These are phyloP conservation scores for Fusarium kyushuense DNA, from an alignment of 2,329 filamentous ascomycete species.

Conservation along the genomic window DNA sequence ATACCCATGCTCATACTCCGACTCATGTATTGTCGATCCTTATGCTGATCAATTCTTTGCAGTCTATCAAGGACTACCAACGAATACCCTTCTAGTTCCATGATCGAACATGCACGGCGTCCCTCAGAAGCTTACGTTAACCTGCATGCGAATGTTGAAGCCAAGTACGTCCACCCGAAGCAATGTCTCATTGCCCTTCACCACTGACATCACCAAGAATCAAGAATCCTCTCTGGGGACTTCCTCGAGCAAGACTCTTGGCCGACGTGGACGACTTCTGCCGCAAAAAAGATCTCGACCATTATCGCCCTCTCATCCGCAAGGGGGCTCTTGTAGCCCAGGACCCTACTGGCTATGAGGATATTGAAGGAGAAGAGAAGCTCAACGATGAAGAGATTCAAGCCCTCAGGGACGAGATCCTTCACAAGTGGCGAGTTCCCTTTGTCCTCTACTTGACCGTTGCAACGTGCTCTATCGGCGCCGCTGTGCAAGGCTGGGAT, in stretches of 20 bases:
- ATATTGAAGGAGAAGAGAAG: constrained; percentile 66
- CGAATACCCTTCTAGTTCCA: constrained; percentile 48
- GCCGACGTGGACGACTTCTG: constrained; percentile 72
- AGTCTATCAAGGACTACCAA: constrained; percentile 44
- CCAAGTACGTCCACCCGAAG: constrained; percentile 54
- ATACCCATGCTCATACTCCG: neutral
- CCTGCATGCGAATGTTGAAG: constrained; percentile 61
- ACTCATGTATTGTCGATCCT: neutral
- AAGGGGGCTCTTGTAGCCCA: constrained; percentile 82
- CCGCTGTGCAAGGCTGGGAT: constrained; percentile 78
- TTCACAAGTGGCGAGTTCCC: constrained; percentile 76
- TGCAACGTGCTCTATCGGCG: constrained; percentile 74
- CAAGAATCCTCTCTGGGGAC: constrained; percentile 64
- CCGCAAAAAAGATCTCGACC: constrained; percentile 66
- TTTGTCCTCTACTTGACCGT: constrained; percentile 74
- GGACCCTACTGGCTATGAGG: constrained; percentile 72
- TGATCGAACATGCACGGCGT: constrained; percentile 54
- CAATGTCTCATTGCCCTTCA: neutral
- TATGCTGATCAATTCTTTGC: constrained; percentile 32
- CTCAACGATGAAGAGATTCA: constrained; percentile 71
- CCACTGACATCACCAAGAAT: constrained; percentile 51
- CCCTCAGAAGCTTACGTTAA: constrained; percentile 54
- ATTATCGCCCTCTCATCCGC: constrained; percentile 69
- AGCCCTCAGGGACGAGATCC: constrained; percentile 69
- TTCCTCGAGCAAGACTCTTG: constrained; percentile 64